Base-by-base conservation (phyloP, 495 filamentous ascomycete genomes). In the Aspergillus funiculosus region DNA sequence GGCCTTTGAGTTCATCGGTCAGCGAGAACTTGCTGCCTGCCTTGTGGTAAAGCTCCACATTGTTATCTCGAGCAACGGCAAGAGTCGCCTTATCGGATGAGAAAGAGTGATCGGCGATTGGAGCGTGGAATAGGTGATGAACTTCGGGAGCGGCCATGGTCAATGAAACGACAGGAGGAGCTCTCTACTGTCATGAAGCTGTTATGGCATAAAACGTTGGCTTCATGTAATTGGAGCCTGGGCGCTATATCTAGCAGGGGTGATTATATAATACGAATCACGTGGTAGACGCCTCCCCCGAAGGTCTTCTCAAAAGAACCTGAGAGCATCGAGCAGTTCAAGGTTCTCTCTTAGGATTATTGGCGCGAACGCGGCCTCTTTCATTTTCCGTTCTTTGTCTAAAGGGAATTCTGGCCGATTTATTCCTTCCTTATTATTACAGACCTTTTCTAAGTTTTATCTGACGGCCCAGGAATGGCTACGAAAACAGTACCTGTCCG, bases 41-140 rank as follows among this genome's bases (percentile, higher is more conserved):
- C 45, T 73, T 73, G 43, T 74, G 68, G 68, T 96, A 97, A 36
- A 98, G 81, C 74, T 96, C 89, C 56, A 98, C 86, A 57, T 78
- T 82, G 59, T 80, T 92, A 60, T 96, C 92, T 48, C 87, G 83
- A 38, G 92, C 85, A 37, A 98, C 88, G 50, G 91, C 92, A 42
- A 98, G 77, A 14, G 86, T 91, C 61, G 83, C 72, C 60, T 81
- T 83, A 67, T 98, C 92, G 28, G 88, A 81, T 42, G 88, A 95
- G 77, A 97, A 98, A 17, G 92, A 95, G 68, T 98, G 92, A 70
- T 98, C 92, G 29, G 90, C 86, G 58, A 98, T 95, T 52, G 91
- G 88, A 50, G 85, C 80, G 67, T 98, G 89, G 70, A 97, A 97
- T 43, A 98, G 86, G 60, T 96, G 92, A 67, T 98, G 87, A 39